Evolutionary conservation across 2,329 filamentous ascomycete species (phyloP).

Genomic region (Sordariomycetes sp.): DNA sequence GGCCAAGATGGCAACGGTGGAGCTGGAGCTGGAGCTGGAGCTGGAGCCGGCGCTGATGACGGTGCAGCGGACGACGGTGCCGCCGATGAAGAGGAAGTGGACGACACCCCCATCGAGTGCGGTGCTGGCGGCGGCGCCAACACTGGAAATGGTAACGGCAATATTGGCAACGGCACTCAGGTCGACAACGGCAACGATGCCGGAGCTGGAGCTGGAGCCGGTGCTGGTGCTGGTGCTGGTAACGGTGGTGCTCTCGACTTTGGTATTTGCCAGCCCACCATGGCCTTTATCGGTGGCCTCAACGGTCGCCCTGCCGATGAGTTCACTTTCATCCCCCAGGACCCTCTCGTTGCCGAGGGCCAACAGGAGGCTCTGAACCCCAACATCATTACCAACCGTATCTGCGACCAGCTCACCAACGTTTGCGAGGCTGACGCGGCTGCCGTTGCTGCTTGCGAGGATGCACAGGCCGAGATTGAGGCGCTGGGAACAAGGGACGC

Average conservation of each 20-base stretch:
- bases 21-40: conserved; percentile 13
- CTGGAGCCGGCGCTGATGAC: conserved; percentile 10
- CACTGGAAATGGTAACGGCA: conserved; percentile 8
- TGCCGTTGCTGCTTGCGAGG: conserved; percentile 42
- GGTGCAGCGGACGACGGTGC: conserved; percentile 16
- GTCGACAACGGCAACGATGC: background rate
- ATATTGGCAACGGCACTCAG: conserved; percentile 5
- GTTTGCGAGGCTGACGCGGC: conserved; percentile 54
- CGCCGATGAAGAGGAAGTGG: conserved; percentile 16
- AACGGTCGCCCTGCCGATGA: conserved; percentile 46
- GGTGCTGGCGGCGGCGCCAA: conserved; percentile 10
- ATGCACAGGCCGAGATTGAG: conserved; percentile 42
- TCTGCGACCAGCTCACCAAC: conserved; percentile 61
- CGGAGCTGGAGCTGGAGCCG: conserved; percentile 9
- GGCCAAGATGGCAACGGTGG: conserved; percentile 20
- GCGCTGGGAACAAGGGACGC: conserved; percentile 38
- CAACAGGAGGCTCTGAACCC: conserved; percentile 63
- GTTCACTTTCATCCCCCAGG: conserved; percentile 60
- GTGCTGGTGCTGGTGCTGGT: conserved; percentile 13
- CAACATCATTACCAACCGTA: conserved; percentile 64
- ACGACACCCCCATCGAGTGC: conserved; percentile 15
- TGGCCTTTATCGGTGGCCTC: conserved; percentile 50
- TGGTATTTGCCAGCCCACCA: conserved; percentile 44
- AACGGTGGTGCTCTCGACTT: conserved; percentile 35
- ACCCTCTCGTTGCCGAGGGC: conserved; percentile 46